These are phyloP conservation scores for Leishmania major DNA, from an alignment of 208 protist genomes.

Conservation along the genomic window DNA sequence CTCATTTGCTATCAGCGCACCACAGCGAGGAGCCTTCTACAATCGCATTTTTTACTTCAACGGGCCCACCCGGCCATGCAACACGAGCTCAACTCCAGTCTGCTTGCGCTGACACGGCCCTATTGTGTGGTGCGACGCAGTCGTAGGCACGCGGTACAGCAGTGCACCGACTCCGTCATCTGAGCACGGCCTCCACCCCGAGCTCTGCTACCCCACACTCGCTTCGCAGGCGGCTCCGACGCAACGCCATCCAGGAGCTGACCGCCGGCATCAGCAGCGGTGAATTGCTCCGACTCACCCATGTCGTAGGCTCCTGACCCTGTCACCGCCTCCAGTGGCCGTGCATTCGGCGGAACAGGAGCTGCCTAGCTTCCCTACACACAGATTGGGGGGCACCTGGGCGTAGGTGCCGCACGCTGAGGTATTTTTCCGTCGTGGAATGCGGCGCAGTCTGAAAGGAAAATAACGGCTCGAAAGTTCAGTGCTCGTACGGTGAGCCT, in stretches of 20 bases:
- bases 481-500: too few relatives aligned
- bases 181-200: too few relatives aligned
- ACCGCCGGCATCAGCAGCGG: neutral
- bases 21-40: neutral
- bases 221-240: neutral
- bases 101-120: too few relatives aligned
- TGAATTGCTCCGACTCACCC: neutral
- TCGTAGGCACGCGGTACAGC: neutral
- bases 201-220: too few relatives aligned
- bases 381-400: too few relatives aligned
- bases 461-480: too few relatives aligned
- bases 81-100: neutral
- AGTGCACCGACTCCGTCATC: neutral
- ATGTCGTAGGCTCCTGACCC: neutral
- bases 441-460: too few relatives aligned
- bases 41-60: neutral
- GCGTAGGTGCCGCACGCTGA: neutral
- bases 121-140: too few relatives aligned
- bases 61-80: neutral
- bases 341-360: neutral
- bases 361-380: neutral
- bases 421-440: too few relatives aligned
- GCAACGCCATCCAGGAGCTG: neutral
- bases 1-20: neutral
- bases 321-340: neutral